Base-by-base conservation (phyloP, 345 rosid genomes). In the Populus simonii region DNA sequence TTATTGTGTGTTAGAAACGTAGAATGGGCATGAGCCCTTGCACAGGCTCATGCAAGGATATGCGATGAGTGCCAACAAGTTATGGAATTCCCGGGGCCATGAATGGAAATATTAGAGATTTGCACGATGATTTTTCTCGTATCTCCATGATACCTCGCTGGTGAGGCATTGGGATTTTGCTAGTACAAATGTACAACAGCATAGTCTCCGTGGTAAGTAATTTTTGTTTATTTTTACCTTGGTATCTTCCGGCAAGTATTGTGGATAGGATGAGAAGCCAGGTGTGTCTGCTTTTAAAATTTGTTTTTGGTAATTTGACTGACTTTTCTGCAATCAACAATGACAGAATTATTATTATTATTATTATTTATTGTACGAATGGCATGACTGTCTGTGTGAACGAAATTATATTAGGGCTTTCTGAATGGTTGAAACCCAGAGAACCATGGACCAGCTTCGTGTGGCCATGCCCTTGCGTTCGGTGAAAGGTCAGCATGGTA, bases 401-500 rank as follows among this genome's bases (percentile, higher is more conserved):
- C 59, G 23, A 13, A 45, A 45, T 13, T 45, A 13, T 12, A 13
- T 45, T 45, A 45, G 51, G 51, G 51, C 51, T 8, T 53, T 73
- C 3, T n/a, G 39, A 22, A 73, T 16, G 43, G 69, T 18, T 2
- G 27, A 62, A 74, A 25, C 6, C 13, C 7, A 7, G 61, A 25
- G 22, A 68, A 1, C 33, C 13, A 9, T 11, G 68, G 36, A 63
- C 35, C 33, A 1, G 18, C 18, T 25, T 13, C 13, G 3, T 27
- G 17, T 71, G 45, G 3, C 4, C 13, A 27, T 57, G 20, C 45
- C 13, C 13, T 47, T 38, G 20, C 11, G 25, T 11, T 29, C 18
- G 71, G 39, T 68, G 76, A 74, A 75, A 75, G 49, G 78, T 66
- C 72, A 17, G 20, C 51, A 45, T 13, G 18, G 45, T 2, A 13